Evolutionary conservation across 2,329 filamentous ascomycete species (phyloP).

Genomic region (Trichoderma sp.): DNA sequence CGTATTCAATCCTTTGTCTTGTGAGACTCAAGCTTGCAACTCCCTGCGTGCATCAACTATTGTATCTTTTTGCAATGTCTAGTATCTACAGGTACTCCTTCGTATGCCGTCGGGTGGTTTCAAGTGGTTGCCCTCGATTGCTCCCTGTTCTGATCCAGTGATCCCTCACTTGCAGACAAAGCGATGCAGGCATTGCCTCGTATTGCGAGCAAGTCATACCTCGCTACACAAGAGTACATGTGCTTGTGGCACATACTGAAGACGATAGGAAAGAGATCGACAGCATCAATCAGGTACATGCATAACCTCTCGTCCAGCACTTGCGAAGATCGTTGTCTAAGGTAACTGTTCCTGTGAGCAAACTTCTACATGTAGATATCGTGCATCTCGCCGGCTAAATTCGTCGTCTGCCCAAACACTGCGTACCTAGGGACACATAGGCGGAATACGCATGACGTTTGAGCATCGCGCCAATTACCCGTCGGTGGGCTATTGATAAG

Average conservation of each 20-base stretch:
- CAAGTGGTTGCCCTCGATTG: too few relatives aligned
- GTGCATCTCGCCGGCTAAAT: too few relatives aligned
- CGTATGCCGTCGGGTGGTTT: too few relatives aligned
- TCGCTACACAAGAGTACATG: neutral
- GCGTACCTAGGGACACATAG: neutral
- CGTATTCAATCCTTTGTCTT: neutral
- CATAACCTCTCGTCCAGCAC: too few relatives aligned
- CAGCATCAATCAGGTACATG: too few relatives aligned
- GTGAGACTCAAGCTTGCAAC: neutral
- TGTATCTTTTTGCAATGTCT: neutral
- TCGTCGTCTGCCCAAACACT: too few relatives aligned
- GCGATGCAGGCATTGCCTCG: conserved; percentile 1
- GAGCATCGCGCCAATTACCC: neutral
- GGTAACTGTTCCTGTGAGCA: neutral
- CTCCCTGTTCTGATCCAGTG: neutral
- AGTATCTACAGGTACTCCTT: too few relatives aligned
- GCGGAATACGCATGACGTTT: neutral
- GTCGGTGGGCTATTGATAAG: neutral
- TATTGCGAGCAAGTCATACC: conserved; percentile 3
- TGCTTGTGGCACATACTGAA: too few relatives aligned
- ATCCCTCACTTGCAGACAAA: neutral
- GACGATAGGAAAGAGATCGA: too few relatives aligned
- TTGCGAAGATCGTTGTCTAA: too few relatives aligned
- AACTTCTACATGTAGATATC: too few relatives aligned
- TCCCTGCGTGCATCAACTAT: neutral